phyloP scores from a whole-genome alignment of 1,284 basidiomycete species.

The Apiotrichum veenhuisii region DNA sequence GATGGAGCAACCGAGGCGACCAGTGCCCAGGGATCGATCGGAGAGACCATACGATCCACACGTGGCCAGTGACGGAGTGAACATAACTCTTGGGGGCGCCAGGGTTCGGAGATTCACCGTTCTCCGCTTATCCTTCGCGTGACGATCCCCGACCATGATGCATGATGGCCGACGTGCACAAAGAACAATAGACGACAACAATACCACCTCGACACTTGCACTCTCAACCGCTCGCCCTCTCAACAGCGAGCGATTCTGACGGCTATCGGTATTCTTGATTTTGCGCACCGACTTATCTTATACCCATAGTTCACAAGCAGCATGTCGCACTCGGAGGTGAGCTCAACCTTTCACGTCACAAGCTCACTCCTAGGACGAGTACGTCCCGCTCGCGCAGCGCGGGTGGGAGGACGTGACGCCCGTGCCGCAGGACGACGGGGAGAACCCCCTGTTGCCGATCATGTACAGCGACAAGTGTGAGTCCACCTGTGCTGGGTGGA shows the following conservation, averaged over 20 bases:
- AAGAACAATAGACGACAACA: neutral
- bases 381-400: conserved; percentile 59
- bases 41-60: no score
- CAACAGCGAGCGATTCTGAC: no score
- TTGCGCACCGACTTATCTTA: neutral
- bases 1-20: no score
- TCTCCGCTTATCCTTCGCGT: no score
- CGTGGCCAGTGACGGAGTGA: no score
- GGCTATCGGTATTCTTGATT: no score
- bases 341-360: neutral
- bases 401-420: conserved; percentile 77
- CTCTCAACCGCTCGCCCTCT: no score
- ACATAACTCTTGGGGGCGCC: no score
- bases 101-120: no score
- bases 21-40: no score
- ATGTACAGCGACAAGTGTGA: conserved; percentile 80
- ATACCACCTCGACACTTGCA: neutral
- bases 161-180: no score
- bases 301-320: neutral
- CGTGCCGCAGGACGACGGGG: conserved; percentile 70
- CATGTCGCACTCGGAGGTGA: neutral
- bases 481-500: conserved; percentile 41
- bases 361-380: conserved; percentile 9
- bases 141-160: neutral
- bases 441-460: conserved; percentile 77